Percentiles rank a stretch among this genome's conserved stretches.
Evolutionary conservation across 2,329 filamentous ascomycete genomes (phyloP).

Genomic region (Pseudogymnoascus sp.): DNA sequence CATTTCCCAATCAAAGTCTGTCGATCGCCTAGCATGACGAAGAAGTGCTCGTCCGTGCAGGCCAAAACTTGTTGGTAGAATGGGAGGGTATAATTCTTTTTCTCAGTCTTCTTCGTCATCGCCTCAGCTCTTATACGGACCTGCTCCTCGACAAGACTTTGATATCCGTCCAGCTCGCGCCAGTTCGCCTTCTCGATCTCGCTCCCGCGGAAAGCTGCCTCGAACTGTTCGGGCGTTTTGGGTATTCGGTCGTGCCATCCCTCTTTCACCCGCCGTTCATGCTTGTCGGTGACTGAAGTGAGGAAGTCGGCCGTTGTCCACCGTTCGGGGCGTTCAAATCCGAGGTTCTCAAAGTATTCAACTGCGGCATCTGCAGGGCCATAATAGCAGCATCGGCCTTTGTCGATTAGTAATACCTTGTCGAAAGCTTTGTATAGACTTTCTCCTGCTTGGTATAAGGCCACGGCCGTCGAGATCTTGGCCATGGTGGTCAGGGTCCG

Average conservation of each 20-base stretch:
- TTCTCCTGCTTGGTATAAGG: slow-evolving; percentile 63
- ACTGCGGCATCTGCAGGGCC: slow-evolving; percentile 55
- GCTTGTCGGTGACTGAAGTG: slow-evolving; percentile 66
- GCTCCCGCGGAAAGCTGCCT: slow-evolving; percentile 42
- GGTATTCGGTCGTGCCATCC: slow-evolving; percentile 52
- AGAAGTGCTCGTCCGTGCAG: slow-evolving; percentile 34
- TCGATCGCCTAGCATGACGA: slow-evolving; percentile 31
- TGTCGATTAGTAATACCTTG: slow-evolving; percentile 71
- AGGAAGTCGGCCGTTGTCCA: slow-evolving; percentile 73
- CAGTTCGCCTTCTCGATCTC: slow-evolving; percentile 36
- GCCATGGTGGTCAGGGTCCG: slow-evolving; percentile 70
- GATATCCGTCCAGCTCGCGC: slow-evolving; percentile 46
- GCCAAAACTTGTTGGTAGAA: slow-evolving; percentile 43
- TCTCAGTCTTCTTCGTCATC: slow-evolving; percentile 32
- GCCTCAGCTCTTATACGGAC: slow-evolving; percentile 33
- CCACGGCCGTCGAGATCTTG: slow-evolving; percentile 62
- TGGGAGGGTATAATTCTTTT: slow-evolving; percentile 46
- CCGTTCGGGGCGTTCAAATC: slow-evolving; percentile 46
- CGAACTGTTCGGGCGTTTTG: slow-evolving; percentile 50
- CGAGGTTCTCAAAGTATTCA: slow-evolving; percentile 58
- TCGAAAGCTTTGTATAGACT: slow-evolving; percentile 69
- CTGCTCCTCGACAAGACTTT: slow-evolving; percentile 30
- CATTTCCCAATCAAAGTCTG: slow-evolving; percentile 31
- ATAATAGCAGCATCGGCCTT: slow-evolving; percentile 60
- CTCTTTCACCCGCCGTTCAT: slow-evolving; percentile 59